Evolutionary conservation across 306 rosid genomes (phyloP).

Genomic region (Dalbergia cochinchinensis): DNA sequence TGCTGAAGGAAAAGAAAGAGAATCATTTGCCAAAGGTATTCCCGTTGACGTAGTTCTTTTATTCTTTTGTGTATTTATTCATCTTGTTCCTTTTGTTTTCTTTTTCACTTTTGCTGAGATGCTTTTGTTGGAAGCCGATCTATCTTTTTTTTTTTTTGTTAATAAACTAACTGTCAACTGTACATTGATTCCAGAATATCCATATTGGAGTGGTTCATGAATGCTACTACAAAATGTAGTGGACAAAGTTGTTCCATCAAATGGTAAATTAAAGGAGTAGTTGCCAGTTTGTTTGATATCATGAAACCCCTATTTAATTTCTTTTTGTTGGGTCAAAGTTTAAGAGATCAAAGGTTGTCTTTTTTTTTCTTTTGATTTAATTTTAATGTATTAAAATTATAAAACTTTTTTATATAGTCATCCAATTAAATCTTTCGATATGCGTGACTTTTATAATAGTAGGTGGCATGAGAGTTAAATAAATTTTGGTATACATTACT

Average conservation of each 20-base stretch:
- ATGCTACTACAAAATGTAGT: conserved; percentile 8
- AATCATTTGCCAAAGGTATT: conserved; percentile 18
- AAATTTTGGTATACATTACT: too few relatives aligned
- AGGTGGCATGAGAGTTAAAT: too few relatives aligned
- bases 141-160: not conserved
- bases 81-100: not conserved
- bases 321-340: not conserved
- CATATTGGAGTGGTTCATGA: conserved; percentile 34
- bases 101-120: not conserved
- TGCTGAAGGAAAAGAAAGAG: not conserved
- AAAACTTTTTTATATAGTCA: too few relatives aligned
- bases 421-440: too few relatives aligned
- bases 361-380: too few relatives aligned
- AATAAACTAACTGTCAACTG: not conserved
- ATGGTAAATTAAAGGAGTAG: not conserved
- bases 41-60: not conserved
- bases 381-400: too few relatives aligned
- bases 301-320: not conserved
- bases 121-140: not conserved
- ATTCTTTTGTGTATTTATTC: not conserved
- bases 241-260: conserved; percentile 31
- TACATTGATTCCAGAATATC: conserved; percentile 31
- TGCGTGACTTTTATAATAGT: too few relatives aligned
- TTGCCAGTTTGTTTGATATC: conserved; percentile 11
- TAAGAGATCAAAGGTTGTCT: not conserved